These are phyloP conservation scores for Populus deltoides DNA, from an alignment of 345 rosid genomes.

Conservation along the genomic window DNA sequence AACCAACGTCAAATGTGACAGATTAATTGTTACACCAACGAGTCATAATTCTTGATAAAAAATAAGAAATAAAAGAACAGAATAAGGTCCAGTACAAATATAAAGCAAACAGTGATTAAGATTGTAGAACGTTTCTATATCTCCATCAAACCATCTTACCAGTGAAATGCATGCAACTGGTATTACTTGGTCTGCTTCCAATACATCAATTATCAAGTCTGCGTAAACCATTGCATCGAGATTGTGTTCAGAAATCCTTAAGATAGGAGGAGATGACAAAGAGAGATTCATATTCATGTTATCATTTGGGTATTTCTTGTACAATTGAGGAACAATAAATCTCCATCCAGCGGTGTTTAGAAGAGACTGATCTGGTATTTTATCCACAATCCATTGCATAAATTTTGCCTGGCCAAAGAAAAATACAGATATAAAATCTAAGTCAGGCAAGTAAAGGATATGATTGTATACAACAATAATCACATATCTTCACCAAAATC, in stretches of 20 bases:
- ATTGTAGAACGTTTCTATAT: not conserved
- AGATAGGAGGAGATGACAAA: slow-evolving; percentile 75
- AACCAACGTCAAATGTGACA: too few species aligned
- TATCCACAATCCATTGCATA: slow-evolving; percentile 88
- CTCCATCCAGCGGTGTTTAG: slow-evolving; percentile 92
- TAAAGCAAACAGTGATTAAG: not conserved
- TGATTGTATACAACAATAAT: not conserved
- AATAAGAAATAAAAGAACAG: not conserved
- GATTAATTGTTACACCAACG: not conserved
- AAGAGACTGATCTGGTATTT: slow-evolving; percentile 81
- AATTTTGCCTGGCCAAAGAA: slow-evolving; percentile 67
- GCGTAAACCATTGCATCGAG: slow-evolving; percentile 73
- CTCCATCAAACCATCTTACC: slow-evolving; percentile 44
- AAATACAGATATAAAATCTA: not conserved
- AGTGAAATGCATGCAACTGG: slow-evolving; percentile 92
- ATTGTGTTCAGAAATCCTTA: slow-evolving; percentile 55
- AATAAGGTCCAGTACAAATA: not conserved
- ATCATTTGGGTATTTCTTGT: slow-evolving; percentile 83
- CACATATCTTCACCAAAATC: not conserved
- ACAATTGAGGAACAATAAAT: slow-evolving; percentile 82
- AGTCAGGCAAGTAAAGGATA: not conserved
- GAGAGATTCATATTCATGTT: slow-evolving; percentile 80
- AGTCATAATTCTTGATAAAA: not conserved
- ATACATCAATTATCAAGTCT: slow-evolving; percentile 69
- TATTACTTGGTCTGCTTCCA: slow-evolving; percentile 59